These are phyloP conservation scores for Eudorina sp. DNA, from an alignment of 139 green algal species.

Conservation along the genomic window DNA sequence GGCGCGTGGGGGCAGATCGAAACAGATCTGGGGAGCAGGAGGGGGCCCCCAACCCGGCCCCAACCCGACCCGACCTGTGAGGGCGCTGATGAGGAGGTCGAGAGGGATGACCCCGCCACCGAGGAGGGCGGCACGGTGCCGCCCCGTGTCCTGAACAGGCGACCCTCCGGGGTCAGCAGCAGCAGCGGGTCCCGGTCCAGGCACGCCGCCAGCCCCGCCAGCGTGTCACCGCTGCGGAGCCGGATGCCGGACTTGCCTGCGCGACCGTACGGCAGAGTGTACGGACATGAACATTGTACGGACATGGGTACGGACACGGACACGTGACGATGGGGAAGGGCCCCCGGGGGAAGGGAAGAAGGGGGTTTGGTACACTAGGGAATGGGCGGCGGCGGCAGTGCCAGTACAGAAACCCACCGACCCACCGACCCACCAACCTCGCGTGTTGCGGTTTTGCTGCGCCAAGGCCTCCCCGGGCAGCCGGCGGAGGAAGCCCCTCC, in stretches of 20 bases:
- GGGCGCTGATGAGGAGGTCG: not conserved
- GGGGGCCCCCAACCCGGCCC: too few species aligned
- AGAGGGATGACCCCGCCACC: too few species aligned
- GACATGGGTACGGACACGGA: too few species aligned
- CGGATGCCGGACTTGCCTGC: constrained; percentile 28
- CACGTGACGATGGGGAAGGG: too few species aligned
- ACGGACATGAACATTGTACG: too few species aligned
- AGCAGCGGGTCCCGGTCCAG: constrained; percentile 29
- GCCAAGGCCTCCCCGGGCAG: constrained; percentile 76
- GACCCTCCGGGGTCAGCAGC: not conserved
- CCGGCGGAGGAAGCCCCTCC: constrained; percentile 90
- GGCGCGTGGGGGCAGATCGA: too few species aligned
- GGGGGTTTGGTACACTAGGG: too few species aligned
- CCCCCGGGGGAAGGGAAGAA: too few species aligned
- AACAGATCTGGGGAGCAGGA: too few species aligned
- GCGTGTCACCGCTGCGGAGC: not conserved
- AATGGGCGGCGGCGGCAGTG: too few species aligned
- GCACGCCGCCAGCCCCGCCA: not conserved
- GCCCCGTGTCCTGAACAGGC: not conserved
- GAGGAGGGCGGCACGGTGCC: not conserved
- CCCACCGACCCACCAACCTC: constrained; percentile 8
- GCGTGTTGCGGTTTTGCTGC: constrained; percentile 53
- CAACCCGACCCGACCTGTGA: not conserved
- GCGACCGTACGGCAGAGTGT: too few species aligned
- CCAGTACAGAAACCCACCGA: too few species aligned